These are phyloP conservation scores for Aegilops sharonensis DNA, from an alignment of 176 grass and related monocot species.

Conservation along the genomic window DNA sequence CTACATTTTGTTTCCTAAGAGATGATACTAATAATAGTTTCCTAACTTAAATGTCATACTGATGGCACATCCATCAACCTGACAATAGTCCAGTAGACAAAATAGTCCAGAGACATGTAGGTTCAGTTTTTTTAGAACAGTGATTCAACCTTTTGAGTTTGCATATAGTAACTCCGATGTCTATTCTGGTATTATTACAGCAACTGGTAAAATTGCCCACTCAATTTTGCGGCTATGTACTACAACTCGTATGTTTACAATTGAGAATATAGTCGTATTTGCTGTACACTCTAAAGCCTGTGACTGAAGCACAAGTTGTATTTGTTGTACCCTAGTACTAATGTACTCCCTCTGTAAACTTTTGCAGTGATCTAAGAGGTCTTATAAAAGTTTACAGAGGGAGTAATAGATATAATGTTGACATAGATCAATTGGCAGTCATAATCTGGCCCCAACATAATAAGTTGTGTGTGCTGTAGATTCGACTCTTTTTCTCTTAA, in stretches of 20 bases:
- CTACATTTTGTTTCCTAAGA: neutral
- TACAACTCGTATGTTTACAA: neutral
- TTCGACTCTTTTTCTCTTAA: neutral
- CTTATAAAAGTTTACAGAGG: too few species aligned
- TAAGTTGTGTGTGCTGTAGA: neutral
- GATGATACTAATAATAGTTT: neutral
- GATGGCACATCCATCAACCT: slow-evolving; percentile 7
- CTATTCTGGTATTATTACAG: too few species aligned
- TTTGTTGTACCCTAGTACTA: neutral
- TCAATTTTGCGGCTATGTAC: neutral
- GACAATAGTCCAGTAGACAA: neutral
- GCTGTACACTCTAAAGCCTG: neutral
- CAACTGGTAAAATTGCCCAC: neutral
- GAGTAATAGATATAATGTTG: neutral
- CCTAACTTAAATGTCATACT: slow-evolving; percentile 13
- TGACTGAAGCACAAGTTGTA: neutral
- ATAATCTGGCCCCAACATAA: neutral
- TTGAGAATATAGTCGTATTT: neutral
- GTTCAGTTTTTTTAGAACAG: slow-evolving; percentile 18
- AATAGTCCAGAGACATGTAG: slow-evolving; percentile 10
- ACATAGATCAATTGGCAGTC: neutral
- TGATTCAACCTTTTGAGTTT: neutral
- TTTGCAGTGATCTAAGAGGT: too few species aligned
- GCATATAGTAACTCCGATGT: neutral
- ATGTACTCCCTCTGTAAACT: too few species aligned